Percentiles rank a stretch among this genome's conserved stretches.
Evolutionary conservation across 352 stramenopile genomes (phyloP).

Genomic region (Phytophthora multivora): DNA sequence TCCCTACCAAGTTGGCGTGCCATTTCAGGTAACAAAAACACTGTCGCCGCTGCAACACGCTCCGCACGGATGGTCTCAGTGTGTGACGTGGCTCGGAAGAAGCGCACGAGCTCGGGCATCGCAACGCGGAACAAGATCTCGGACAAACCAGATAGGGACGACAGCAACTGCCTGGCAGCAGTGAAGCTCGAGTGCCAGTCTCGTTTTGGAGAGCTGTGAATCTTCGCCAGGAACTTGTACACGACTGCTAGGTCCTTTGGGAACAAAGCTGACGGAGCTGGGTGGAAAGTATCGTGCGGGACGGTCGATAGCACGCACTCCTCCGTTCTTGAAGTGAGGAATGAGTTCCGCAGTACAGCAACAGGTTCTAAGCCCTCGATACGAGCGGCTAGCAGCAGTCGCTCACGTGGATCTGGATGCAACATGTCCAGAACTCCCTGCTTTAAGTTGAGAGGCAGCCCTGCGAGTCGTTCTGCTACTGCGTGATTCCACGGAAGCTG

Average conservation of each 20-base stretch:
- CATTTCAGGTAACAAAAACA: constrained; percentile 64
- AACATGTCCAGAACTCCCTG: constrained; percentile 51
- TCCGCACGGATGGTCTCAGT: constrained; percentile 46
- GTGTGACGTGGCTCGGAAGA: constrained; percentile 55
- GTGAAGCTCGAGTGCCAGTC: constrained; percentile 57
- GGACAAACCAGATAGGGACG: constrained; percentile 45
- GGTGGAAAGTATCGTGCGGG: constrained; percentile 22
- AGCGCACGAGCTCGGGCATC: constrained; percentile 55
- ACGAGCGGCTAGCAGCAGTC: constrained; percentile 33
- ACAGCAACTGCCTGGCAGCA: constrained; percentile 34
- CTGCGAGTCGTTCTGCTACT: constrained; percentile 29
- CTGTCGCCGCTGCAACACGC: constrained; percentile 53
- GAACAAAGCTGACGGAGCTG: constrained; percentile 44
- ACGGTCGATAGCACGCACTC: constrained; percentile 8
- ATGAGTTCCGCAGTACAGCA: constrained; percentile 3
- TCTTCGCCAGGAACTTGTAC: constrained; percentile 54
- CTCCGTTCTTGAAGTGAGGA: background rate
- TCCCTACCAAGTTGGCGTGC: constrained; percentile 44
- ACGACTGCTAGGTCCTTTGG: constrained; percentile 47
- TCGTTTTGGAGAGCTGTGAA: constrained; percentile 28
- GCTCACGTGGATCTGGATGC: constrained; percentile 47
- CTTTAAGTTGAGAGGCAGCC: constrained; percentile 60
- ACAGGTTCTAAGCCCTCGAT: constrained; percentile 41
- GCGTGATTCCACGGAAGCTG: constrained; percentile 36
- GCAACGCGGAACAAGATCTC: constrained; percentile 49